These are phyloP conservation scores for Blepharisma japonicum DNA, from an alignment of 73 alveolate genomes.

Conservation along the genomic window DNA sequence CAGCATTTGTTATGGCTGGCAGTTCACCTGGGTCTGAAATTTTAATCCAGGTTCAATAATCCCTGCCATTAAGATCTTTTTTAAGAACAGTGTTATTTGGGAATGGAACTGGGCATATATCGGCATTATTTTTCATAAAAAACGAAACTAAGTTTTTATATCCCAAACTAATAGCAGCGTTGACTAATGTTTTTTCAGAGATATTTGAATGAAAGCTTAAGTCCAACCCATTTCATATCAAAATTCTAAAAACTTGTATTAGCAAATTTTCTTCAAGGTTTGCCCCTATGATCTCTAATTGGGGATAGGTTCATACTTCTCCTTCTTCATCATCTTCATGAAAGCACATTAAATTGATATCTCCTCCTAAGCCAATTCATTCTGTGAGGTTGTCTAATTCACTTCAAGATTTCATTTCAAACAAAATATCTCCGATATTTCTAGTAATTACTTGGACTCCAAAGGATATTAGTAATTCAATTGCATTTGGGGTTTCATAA, in stretches of 20 bases:
- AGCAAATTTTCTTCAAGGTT: not conserved
- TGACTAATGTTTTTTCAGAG: not conserved
- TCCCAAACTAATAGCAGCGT: not conserved
- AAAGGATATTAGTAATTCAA: not conserved
- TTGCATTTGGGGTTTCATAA: not conserved
- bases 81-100: too few species aligned
- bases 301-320: constrained; percentile 6
- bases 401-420: not conserved
- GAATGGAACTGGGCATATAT: not conserved
- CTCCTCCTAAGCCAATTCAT: constrained; percentile 4
- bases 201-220: not conserved
- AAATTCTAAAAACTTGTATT: not conserved
- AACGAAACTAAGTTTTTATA: not conserved
- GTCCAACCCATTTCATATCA: constrained; percentile 6
- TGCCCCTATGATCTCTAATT: not conserved
- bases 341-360: not conserved
- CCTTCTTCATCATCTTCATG: not conserved
- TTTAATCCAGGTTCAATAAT: too few species aligned
- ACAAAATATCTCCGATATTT: not conserved
- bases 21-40: not conserved
- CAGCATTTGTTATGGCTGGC: constrained; percentile 19
- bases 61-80: too few species aligned
- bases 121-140: not conserved
- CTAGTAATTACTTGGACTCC: not conserved
- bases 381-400: not conserved